Percentiles rank a stretch among this genome's conserved stretches.
Conservation (phyloP, 164 flowering plant species). For the Kalanchoe fedtschenkoi region DNA sequence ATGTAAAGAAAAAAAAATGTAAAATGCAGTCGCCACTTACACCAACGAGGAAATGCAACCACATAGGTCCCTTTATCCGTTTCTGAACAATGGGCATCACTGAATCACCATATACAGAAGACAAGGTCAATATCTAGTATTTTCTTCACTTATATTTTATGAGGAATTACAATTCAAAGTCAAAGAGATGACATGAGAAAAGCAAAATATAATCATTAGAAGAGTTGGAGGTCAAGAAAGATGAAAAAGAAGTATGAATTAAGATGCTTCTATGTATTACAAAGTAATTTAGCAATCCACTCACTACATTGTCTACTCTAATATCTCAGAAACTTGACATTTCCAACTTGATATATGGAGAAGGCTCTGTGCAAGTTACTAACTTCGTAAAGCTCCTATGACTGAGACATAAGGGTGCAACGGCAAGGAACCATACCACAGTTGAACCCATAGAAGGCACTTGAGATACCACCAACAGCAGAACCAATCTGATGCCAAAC, state of each 20-base stretch:
- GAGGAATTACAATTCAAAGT: neutral
- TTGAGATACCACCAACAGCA: constrained; percentile 83
- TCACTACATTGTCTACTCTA: neutral
- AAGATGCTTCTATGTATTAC: neutral
- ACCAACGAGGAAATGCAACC: constrained; percentile 85
- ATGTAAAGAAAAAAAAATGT: neutral
- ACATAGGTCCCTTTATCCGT: constrained; percentile 81
- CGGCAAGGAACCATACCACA: constrained; percentile 31
- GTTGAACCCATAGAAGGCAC: constrained; percentile 89
- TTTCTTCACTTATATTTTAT: neutral
- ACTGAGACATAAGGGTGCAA: neutral
- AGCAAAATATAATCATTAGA: neutral
- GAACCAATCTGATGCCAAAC: constrained; percentile 58
- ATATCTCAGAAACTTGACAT: neutral
- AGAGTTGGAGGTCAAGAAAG: too few relatives aligned
- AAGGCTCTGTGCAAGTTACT: neutral
- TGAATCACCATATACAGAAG: constrained; percentile 20
- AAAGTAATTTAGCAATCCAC: too few relatives aligned
- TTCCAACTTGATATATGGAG: neutral
- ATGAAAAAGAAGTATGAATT: neutral
- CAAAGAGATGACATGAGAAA: neutral
- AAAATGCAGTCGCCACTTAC: constrained; percentile 30
- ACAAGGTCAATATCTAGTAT: neutral
- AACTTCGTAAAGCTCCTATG: neutral
- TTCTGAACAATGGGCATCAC: constrained; percentile 81